Evolutionary conservation across 2,329 filamentous ascomycete genomes (phyloP).

Genomic region (Tympanopsis confertula): DNA sequence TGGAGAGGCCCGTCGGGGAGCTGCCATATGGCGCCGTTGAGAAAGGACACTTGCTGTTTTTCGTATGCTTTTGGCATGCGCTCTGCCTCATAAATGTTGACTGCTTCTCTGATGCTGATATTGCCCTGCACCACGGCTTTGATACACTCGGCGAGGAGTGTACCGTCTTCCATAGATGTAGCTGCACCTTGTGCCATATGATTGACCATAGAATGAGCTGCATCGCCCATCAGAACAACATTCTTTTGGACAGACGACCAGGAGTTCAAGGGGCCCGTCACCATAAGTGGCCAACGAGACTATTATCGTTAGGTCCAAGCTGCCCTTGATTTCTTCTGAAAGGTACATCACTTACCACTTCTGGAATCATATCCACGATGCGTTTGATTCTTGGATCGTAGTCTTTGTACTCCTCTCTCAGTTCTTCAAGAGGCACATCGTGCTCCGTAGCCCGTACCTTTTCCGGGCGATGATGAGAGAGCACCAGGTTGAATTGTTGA

Average conservation of each 20-base stretch:
- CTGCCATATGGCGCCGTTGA: constrained; percentile 22
- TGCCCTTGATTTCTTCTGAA: constrained; percentile 5
- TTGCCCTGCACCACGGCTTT: constrained; percentile 18
- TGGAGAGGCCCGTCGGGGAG: constrained; percentile 19
- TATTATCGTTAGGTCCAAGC: not conserved
- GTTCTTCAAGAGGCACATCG: constrained; percentile 26
- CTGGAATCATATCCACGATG: constrained; percentile 24
- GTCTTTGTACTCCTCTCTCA: constrained; percentile 25
- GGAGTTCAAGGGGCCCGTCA: constrained; percentile 24
- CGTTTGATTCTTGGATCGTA: constrained; percentile 30
- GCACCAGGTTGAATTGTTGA: constrained; percentile 30
- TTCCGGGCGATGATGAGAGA: constrained; percentile 23
- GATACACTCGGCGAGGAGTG: constrained; percentile 23
- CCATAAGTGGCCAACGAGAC: constrained; percentile 27
- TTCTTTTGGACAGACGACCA: constrained; percentile 28
- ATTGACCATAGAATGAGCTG: constrained; percentile 27
- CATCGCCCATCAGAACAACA: constrained; percentile 29
- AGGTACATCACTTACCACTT: constrained; percentile 7
- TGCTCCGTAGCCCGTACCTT: constrained; percentile 20
- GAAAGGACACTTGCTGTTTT: constrained; percentile 27
- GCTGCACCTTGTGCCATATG: constrained; percentile 30
- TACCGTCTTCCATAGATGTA: constrained; percentile 30
- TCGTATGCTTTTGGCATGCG: constrained; percentile 26
- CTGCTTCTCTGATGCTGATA: constrained; percentile 18
- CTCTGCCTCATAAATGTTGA: constrained; percentile 23